Evolutionary conservation across 768 basidiomycete genomes (phyloP).

Genomic region (Sutorius australiensis): DNA sequence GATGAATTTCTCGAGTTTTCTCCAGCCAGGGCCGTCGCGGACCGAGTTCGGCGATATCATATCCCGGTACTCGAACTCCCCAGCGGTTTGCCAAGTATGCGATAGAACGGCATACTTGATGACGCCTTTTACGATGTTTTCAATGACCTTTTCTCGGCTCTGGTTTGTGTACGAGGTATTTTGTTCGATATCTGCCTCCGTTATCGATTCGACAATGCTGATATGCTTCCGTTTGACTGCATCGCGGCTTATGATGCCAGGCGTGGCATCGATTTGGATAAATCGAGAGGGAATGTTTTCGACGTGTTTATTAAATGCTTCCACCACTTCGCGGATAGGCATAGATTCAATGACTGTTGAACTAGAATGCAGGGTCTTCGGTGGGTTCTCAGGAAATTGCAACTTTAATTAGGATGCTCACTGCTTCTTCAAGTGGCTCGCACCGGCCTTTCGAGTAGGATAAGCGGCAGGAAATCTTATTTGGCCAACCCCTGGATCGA

Average conservation of each 20-base stretch:
- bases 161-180: constrained; percentile 1
- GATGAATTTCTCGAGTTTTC: not conserved
- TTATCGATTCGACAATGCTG: not conserved
- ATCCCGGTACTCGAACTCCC: not conserved
- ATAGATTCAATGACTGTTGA: not conserved
- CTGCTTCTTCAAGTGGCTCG: not conserved
- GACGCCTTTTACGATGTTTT: not conserved
- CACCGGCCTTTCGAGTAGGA: not conserved
- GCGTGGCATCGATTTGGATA: not conserved
- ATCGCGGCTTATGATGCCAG: not conserved
- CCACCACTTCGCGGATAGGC: constrained; percentile 2
- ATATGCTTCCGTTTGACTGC: not conserved
- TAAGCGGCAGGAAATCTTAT: no score
- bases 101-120: constrained; percentile 7
- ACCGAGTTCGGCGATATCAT: not conserved
- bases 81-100: not conserved
- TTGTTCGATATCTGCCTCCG: constrained; percentile 5
- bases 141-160: not conserved
- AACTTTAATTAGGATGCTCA: not conserved
- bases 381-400: not conserved
- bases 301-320: constrained; percentile 5
- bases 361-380: not conserved
- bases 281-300: not conserved
- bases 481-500: not conserved
- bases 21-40: constrained; percentile 4